phyloP scores from a whole-genome alignment of 805 yeast species.

The Saccharomycopsis malanga region DNA sequence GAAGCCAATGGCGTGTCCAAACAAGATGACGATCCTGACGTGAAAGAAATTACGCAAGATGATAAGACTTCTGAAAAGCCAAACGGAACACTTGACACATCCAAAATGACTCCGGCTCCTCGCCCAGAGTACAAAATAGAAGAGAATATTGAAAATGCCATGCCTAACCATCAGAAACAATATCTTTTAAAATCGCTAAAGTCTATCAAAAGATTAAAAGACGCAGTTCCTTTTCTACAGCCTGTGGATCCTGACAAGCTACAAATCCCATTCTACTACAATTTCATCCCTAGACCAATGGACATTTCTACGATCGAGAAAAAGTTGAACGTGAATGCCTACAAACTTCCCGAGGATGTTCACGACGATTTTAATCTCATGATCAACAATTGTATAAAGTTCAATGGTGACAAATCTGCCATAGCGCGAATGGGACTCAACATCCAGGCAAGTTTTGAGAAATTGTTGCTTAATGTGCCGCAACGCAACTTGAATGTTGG shows the following conservation, averaged over 20 bases:
- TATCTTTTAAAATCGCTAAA: slow-evolving; percentile 73
- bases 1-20: neutral
- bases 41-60: neutral
- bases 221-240: slow-evolving; percentile 79
- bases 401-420: slow-evolving; percentile 77
- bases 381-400: slow-evolving; percentile 73
- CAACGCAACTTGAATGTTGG: slow-evolving; percentile 36
- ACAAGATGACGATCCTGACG: neutral
- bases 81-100: slow-evolving; percentile 11
- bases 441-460: slow-evolving; percentile 86
- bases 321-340: slow-evolving; percentile 63
- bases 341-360: slow-evolving; percentile 61
- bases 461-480: slow-evolving; percentile 89
- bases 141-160: slow-evolving; percentile 57
- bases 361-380: slow-evolving; percentile 75
- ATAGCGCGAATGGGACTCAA: slow-evolving; percentile 90
- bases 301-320: slow-evolving; percentile 86
- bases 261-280: slow-evolving; percentile 86
- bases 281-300: slow-evolving; percentile 82
- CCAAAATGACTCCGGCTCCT: slow-evolving; percentile 54
- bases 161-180: slow-evolving; percentile 78
- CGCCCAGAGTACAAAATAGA: slow-evolving; percentile 74
- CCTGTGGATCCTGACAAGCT: slow-evolving; percentile 89
- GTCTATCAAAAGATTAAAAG: slow-evolving; percentile 83
- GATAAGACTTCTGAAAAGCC: slow-evolving; percentile 1